These are phyloP conservation scores for Diddensiella santjacobensis DNA, from an alignment of 805 yeast genomes.

Conservation along the genomic window DNA sequence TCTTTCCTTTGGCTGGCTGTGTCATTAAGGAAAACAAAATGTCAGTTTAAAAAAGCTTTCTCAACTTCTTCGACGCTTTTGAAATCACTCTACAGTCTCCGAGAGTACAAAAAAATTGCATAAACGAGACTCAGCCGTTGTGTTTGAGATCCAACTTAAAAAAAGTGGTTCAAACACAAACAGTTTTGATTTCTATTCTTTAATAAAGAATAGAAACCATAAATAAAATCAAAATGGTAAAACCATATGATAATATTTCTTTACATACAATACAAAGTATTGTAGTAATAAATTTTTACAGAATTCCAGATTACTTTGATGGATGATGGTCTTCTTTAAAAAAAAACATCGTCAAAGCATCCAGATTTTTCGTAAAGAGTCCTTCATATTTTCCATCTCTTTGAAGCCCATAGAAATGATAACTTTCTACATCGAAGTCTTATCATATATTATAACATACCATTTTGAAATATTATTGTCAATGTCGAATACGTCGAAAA, in stretches of 20 bases:
- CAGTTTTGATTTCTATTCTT: background rate
- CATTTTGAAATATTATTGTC: background rate
- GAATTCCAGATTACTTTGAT: no score
- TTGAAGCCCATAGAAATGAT: background rate
- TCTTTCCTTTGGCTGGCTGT: conserved; percentile 44
- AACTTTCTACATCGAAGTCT: background rate
- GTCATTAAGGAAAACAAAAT: conserved; percentile 28
- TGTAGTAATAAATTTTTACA: no score
- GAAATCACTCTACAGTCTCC: conserved; percentile 35
- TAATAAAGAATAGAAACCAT: no score
- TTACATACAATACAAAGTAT: no score
- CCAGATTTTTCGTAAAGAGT: background rate
- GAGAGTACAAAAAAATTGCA: conserved; percentile 4
- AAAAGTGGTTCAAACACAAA: background rate
- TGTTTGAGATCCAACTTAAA: background rate
- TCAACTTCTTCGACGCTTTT: conserved; percentile 5
- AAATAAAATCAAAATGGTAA: no score
- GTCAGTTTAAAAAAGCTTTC: conserved; percentile 8
- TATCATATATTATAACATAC: background rate
- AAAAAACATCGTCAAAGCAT: background rate
- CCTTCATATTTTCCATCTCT: background rate
- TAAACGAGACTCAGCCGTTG: conserved; percentile 21
- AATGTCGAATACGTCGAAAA: background rate
- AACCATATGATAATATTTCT: no score
- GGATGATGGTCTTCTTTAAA: background rate